Evolutionary conservation across 2,329 filamentous ascomycete genomes (phyloP), one percentile per base, ranked within the genome.

Genomic region (Exophiala calicioides): DNA sequence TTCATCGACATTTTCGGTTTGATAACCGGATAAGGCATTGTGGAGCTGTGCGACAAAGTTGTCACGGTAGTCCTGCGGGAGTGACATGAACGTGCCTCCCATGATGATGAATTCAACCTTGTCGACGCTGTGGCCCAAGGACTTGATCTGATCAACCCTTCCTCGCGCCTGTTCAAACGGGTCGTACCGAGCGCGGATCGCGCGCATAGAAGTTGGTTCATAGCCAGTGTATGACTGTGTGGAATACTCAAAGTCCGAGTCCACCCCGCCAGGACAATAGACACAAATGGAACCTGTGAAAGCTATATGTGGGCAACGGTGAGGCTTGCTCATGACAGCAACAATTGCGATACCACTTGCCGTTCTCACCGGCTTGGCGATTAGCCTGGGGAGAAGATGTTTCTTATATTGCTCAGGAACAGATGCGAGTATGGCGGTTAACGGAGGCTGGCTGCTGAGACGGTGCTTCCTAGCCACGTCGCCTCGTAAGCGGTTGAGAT

Each of bases 91-190:
- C 0, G 93, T 98, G 57, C 93, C 93, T 50, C 93, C 93, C 93
- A 98, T 98, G 65, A 98, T 95, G 64, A 98, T 98, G 68, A 97
- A 98, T 73, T 98, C 93, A 18, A 98, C 93, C 68, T 98, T 98
- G 72, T 98, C 93, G 36, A 98, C 93, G 34, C 89, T 95, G 68
- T 98, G 93, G 1, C 93, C 93, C 0, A 98, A 78, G 2, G 88
- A 87, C 68, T 95, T 94, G 64, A 98, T 89, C 71, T 98, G 93
- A 61, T 98, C 94, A 4, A 98, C 91, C 58, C 93, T 83, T 31
- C 93, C 93, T 65, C 93, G 80, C 12, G 93, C 93, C 73, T 98
- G 93, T 69, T 98, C 93, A 60, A 96, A 98, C 0, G 93, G 93
- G 63, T 98, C 94, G 65, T 98, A 98, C 39, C 94, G 83, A 23